phyloP scores from a whole-genome alignment of 148 eudicot genomes.

The Pharnaceum exiguum region DNA sequence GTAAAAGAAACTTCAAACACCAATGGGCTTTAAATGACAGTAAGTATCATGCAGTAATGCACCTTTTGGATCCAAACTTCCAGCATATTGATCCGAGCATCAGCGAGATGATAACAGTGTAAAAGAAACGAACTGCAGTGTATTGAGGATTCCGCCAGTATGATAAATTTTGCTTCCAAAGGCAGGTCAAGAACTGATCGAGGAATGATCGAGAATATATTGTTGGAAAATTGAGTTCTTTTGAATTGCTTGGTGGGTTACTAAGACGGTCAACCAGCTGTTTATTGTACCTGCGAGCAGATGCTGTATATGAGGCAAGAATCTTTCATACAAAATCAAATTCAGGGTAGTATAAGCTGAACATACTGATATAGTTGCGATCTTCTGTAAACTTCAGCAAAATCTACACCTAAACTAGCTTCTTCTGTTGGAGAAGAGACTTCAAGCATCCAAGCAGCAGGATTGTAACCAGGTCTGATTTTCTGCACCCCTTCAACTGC shows the following conservation, averaged over 20 bases:
- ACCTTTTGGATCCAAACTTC: constrained; percentile 95
- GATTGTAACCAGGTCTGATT: constrained; percentile 85
- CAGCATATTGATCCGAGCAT: constrained; percentile 99
- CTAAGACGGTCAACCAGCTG: constrained; percentile 79
- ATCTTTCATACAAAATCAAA: not conserved
- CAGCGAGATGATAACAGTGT: constrained; percentile 81
- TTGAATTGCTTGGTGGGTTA: constrained; percentile 61
- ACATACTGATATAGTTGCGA: constrained; percentile 72
- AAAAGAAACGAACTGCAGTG: constrained; percentile 98
- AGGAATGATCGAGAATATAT: constrained; percentile 58
- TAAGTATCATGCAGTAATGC: constrained; percentile 1
- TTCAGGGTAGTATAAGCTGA: constrained; percentile 1
- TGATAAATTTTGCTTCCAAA: constrained; percentile 92
- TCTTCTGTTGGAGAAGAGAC: constrained; percentile 84
- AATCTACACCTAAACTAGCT: constrained; percentile 74
- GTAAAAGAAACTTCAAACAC: no score
- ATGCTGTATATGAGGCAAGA: constrained; percentile 8
- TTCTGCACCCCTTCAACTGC: constrained; percentile 77
- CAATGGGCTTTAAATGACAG: not conserved
- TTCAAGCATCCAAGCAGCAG: constrained; percentile 99
- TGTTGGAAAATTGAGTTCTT: constrained; percentile 77
- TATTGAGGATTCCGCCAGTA: constrained; percentile 99
- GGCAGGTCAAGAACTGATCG: constrained; percentile 76
- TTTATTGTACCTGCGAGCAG: constrained; percentile 53
- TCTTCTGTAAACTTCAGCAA: constrained; percentile 78